These are phyloP conservation scores for Hyaloscypha hepaticicola DNA, from an alignment of 495 filamentous ascomycete species.

Conservation along the genomic window DNA sequence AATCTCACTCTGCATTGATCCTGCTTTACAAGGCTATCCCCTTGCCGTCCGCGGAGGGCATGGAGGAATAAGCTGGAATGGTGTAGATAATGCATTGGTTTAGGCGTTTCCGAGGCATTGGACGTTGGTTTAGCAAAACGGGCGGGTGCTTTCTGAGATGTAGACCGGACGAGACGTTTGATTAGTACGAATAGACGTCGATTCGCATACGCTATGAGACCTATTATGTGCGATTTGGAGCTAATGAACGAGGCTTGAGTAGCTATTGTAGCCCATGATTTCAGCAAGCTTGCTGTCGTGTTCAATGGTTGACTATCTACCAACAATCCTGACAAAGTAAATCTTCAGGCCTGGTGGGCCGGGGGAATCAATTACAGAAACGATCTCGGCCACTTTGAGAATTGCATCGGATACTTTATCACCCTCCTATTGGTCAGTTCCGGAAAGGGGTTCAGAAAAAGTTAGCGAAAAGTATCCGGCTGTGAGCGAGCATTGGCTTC, in stretches of 20 bases:
- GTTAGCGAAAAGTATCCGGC: slow-evolving; percentile 15
- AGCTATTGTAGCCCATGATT: too few relatives aligned
- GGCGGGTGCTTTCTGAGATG: neutral
- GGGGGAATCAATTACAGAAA: neutral
- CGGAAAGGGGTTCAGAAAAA: slow-evolving; percentile 10
- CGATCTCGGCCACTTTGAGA: neutral
- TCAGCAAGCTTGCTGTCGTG: too few relatives aligned
- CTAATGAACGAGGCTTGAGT: neutral
- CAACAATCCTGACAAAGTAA: too few relatives aligned
- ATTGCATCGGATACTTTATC: slow-evolving; percentile 16
- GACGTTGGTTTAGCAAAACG: slow-evolving; percentile 8
- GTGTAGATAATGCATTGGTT: slow-evolving; percentile 10
- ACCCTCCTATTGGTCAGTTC: neutral
- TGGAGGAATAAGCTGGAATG: slow-evolving; percentile 3
- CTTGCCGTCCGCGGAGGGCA: slow-evolving; percentile 48
- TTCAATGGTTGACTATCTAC: too few relatives aligned
- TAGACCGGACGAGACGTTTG: neutral
- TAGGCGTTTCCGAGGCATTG: slow-evolving; percentile 14
- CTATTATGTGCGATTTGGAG: neutral
- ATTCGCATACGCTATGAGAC: neutral
- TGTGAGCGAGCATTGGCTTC: slow-evolving; percentile 16
- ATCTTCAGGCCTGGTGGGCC: too few relatives aligned
- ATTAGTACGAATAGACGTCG: slow-evolving; percentile 5
- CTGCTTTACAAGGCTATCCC: slow-evolving; percentile 85
- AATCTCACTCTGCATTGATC: slow-evolving; percentile 92